Conservation (phyloP, 2,329 filamentous ascomycete species). For the Fusarium sp. region DNA sequence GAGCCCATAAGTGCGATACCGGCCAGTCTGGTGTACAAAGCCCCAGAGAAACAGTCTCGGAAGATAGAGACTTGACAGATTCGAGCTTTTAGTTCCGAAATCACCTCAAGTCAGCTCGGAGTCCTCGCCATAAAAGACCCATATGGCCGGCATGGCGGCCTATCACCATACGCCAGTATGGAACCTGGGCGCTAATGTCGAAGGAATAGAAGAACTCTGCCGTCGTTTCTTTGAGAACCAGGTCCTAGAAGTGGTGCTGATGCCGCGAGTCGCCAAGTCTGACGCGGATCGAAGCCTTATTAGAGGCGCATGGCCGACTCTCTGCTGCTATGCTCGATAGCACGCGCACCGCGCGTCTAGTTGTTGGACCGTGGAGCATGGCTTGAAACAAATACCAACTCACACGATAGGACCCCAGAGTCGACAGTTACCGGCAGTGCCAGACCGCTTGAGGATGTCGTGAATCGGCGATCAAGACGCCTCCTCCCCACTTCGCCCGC, state of each 20-base stretch:
- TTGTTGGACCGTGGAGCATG: constrained; percentile 3
- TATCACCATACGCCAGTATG: constrained; percentile 14
- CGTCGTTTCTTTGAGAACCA: no score
- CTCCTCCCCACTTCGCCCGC: constrained; percentile 20
- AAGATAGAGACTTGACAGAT: not conserved
- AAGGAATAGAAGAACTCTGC: not conserved
- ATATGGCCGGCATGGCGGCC: constrained; percentile 9
- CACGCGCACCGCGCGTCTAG: constrained; percentile 13
- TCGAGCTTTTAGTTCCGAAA: not conserved
- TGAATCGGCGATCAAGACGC: constrained; percentile 43
- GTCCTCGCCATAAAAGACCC: constrained; percentile 10
- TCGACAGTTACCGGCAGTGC: constrained; percentile 23
- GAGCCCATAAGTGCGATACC: not conserved
- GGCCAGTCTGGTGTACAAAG: not conserved
- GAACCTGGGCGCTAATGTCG: constrained; percentile 17
- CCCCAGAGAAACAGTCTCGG: not conserved
- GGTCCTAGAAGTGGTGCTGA: constrained; percentile 7
- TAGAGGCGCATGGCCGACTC: not conserved
- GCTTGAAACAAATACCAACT: constrained; percentile 15
- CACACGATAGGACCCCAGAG: constrained; percentile 7
- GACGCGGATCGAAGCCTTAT: constrained; percentile 24
- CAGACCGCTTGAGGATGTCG: constrained; percentile 37
- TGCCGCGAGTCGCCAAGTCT: constrained; percentile 17
- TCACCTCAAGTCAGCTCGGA: not conserved
- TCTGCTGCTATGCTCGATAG: constrained; percentile 5